These are phyloP conservation scores for Poronia punctata DNA, from an alignment of 495 filamentous ascomycete species.

Conservation along the genomic window DNA sequence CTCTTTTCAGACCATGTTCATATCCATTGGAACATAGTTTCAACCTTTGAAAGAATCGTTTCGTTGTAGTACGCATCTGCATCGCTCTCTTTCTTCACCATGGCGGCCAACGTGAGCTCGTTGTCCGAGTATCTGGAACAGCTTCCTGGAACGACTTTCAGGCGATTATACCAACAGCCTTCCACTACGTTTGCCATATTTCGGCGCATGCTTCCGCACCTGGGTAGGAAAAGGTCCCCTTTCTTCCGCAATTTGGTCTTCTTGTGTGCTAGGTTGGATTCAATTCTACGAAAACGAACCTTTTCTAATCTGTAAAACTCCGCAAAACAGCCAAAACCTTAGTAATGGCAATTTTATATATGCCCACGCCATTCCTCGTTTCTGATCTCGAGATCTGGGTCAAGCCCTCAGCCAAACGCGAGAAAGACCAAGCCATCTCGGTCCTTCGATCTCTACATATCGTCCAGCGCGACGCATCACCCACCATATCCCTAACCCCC, in stretches of 20 bases:
- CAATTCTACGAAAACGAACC: too few relatives aligned
- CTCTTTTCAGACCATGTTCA: too few relatives aligned
- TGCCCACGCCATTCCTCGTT: slow-evolving; percentile 65
- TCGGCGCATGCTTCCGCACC: slow-evolving; percentile 87
- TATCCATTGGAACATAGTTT: too few relatives aligned
- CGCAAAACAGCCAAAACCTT: slow-evolving; percentile 71
- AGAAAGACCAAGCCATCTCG: slow-evolving; percentile 74
- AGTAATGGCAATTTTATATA: slow-evolving; percentile 89
- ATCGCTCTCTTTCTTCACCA: slow-evolving; percentile 31
- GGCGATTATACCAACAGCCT: slow-evolving; percentile 87
- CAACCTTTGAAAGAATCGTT: slow-evolving; percentile 6
- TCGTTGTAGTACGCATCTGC: too few relatives aligned
- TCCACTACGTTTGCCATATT: slow-evolving; percentile 94
- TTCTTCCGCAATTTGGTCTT: neutral
- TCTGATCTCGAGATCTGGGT: slow-evolving; percentile 81
- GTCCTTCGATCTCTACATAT: slow-evolving; percentile 81
- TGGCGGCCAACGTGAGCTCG: slow-evolving; percentile 42
- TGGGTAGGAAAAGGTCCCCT: slow-evolving; percentile 59
- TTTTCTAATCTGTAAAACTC: too few relatives aligned
- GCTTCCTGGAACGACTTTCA: slow-evolving; percentile 81
- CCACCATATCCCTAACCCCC: slow-evolving; percentile 62
- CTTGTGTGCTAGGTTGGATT: too few relatives aligned
- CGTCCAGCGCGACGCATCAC: slow-evolving; percentile 53
- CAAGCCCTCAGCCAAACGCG: slow-evolving; percentile 60
- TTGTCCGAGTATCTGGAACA: slow-evolving; percentile 84